Conservation (phyloP, 2,329 filamentous ascomycete species). For the Phyllosticta capitalensis region DNA sequence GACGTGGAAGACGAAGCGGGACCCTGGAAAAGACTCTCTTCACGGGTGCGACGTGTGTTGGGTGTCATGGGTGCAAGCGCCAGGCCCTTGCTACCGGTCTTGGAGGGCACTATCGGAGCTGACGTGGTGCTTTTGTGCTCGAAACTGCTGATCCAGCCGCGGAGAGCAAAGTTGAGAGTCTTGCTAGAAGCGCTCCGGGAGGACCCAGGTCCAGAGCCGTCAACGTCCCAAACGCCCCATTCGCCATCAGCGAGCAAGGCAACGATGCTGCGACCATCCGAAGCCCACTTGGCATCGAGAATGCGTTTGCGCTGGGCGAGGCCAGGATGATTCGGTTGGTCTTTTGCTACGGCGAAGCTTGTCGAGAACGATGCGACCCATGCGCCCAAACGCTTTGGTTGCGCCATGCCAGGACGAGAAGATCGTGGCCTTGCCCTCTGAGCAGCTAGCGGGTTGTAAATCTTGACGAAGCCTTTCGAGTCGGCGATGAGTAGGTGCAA, state of each 20-base stretch:
- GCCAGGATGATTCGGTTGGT: conserved; percentile 17
- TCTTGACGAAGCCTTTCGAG: conserved; percentile 44
- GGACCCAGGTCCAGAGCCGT: conserved; percentile 24
- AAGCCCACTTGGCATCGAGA: conserved; percentile 40
- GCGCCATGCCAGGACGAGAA: conserved; percentile 13
- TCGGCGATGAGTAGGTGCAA: conserved; percentile 47
- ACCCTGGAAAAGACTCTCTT: conserved; percentile 37
- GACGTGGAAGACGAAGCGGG: conserved; percentile 23
- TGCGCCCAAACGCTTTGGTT: conserved; percentile 13
- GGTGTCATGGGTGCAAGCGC: conserved; percentile 42
- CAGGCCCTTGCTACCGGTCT: conserved; percentile 22
- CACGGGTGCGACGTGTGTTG: conserved; percentile 38
- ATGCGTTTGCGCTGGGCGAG: conserved; percentile 37
- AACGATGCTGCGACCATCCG: conserved; percentile 37
- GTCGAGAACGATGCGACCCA: conserved; percentile 26
- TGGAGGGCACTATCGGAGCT: conserved; percentile 13
- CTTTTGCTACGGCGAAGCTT: conserved; percentile 23
- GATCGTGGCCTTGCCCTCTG: conserved; percentile 16
- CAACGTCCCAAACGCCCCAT: conserved; percentile 45
- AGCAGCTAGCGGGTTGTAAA: conserved; percentile 45
- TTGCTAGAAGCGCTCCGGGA: conserved; percentile 17
- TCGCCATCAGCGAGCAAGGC: conserved; percentile 40
- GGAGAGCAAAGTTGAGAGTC: conserved; percentile 22
- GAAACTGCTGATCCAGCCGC: conserved; percentile 25
- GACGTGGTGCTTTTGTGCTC: conserved; percentile 13